Percentiles rank a stretch among this genome's conserved stretches.
These are phyloP conservation scores for Fusarium solani-melongenae DNA, from an alignment of 2,329 filamentous ascomycete genomes.

Conservation along the genomic window DNA sequence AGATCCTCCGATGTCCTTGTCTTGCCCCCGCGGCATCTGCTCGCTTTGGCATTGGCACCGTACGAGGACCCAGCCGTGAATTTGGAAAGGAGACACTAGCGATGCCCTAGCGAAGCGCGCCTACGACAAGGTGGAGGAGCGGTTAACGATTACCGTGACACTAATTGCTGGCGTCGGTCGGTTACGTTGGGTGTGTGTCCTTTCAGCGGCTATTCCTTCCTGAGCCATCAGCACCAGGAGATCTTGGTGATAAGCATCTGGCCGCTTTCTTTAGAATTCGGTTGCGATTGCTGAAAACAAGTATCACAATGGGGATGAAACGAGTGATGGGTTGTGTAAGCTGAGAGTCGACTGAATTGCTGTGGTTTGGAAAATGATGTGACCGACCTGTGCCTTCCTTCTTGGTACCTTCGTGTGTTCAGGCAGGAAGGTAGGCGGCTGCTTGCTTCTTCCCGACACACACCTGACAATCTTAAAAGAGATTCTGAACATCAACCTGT, in stretches of 20 bases:
- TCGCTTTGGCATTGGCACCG: not conserved
- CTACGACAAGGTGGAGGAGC: slow-evolving; percentile 11
- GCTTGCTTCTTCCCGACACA: not conserved
- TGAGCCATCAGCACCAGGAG: not conserved
- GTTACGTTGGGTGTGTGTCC: not conserved
- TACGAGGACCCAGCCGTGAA: not conserved
- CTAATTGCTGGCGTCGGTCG: not conserved
- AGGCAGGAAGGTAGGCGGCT: not conserved
- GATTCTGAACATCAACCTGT: not conserved
- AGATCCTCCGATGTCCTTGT: slow-evolving; percentile 13
- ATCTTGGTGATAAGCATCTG: not conserved
- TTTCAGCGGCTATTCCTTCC: slow-evolving; percentile 1
- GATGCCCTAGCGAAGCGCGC: slow-evolving; percentile 1
- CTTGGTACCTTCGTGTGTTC: not conserved
- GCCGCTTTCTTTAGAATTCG: not conserved
- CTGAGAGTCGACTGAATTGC: not conserved
- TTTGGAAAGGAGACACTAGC: not conserved
- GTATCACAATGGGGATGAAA: not conserved
- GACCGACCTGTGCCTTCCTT: not conserved
- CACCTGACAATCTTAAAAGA: not conserved
- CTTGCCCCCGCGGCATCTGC: slow-evolving; percentile 5
- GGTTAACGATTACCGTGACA: slow-evolving; percentile 24
- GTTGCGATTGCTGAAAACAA: not conserved
- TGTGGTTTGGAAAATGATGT: not conserved
- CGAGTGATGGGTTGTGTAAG: not conserved